Conservation (phyloP, 805 yeast genomes). For the Yarrowia deformans region DNA sequence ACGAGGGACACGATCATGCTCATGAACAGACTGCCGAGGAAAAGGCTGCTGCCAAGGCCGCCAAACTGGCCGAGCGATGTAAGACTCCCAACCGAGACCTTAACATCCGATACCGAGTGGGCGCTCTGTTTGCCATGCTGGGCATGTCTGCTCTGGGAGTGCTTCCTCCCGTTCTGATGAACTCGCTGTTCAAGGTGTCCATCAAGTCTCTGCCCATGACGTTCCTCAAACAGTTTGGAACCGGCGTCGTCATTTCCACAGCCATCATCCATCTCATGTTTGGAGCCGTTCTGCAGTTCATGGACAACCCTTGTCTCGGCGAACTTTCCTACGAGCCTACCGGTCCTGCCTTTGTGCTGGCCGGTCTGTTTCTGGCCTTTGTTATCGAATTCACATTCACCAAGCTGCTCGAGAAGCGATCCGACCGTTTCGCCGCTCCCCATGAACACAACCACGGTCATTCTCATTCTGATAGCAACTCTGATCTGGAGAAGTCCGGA, state of each 20-base stretch:
- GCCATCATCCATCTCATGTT: conserved; percentile 77
- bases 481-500: conserved; percentile 20
- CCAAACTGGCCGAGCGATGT: conserved; percentile 17
- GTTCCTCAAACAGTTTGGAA: conserved; percentile 76
- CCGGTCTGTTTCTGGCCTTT: conserved; percentile 59
- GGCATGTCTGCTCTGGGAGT: conserved; percentile 52
- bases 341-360: conserved; percentile 60
- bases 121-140: conserved; percentile 52
- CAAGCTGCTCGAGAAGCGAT: conserved; percentile 53
- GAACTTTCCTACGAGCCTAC: conserved; percentile 63
- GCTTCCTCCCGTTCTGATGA: conserved; percentile 50
- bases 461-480: conserved; percentile 37
- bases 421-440: conserved; percentile 22
- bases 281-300: conserved; percentile 69
- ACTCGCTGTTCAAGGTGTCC: conserved; percentile 41
- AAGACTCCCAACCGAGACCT: conserved; percentile 45
- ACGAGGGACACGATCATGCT: conserved; percentile 15
- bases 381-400: conserved; percentile 61
- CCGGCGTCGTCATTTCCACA: conserved; percentile 84
- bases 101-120: conserved; percentile 49
- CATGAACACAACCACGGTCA: conserved; percentile 37
- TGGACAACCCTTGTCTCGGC: conserved; percentile 64
- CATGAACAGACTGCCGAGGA: conserved; percentile 13
- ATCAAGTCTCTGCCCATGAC: conserved; percentile 46
- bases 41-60: conserved; percentile 21